Evolutionary conservation across 768 basidiomycete species (phyloP).

Genomic region (Leccinum pellstonianum): DNA sequence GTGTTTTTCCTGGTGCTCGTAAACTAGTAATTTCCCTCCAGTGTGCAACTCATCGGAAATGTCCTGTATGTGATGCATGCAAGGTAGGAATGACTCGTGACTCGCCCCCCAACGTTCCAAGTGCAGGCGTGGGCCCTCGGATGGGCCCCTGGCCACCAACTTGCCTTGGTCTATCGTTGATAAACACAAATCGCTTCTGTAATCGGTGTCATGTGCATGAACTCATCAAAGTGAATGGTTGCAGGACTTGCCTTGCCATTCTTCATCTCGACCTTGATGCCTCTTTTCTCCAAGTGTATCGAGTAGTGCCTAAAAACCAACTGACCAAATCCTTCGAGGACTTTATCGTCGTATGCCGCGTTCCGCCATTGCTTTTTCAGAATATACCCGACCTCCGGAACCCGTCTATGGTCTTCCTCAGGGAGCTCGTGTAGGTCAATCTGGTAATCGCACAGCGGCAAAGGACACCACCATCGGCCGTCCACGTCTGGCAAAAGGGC

Average conservation of each 20-base stretch:
- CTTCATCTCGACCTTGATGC: constrained; percentile 15
- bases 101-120: constrained; percentile 26
- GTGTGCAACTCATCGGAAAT: constrained; percentile 1
- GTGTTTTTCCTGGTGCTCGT: not conserved
- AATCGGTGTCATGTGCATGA: not conserved
- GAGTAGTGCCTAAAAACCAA: constrained; percentile 30
- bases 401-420: constrained; percentile 29
- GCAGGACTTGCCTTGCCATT: constrained; percentile 20
- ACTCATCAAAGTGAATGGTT: not conserved
- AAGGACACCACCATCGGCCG: constrained; percentile 54
- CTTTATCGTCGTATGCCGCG: constrained; percentile 31
- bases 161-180: constrained; percentile 7
- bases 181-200: constrained; percentile 16
- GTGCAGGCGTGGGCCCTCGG: constrained; percentile 25
- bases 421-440: constrained; percentile 48
- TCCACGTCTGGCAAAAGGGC: constrained; percentile 43
- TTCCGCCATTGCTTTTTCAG: constrained; percentile 36
- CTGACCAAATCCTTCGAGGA: constrained; percentile 21
- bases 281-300: constrained; percentile 22
- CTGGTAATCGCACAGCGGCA: constrained; percentile 39
- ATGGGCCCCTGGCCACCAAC: constrained; percentile 2
- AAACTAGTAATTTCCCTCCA: not conserved
- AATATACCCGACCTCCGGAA: constrained; percentile 29
- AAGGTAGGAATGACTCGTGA: constrained; percentile 25
- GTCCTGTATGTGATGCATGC: constrained; percentile 12